Base-by-base conservation (phyloP, 2,329 filamentous ascomycete species). In the Fusarium sp. region DNA sequence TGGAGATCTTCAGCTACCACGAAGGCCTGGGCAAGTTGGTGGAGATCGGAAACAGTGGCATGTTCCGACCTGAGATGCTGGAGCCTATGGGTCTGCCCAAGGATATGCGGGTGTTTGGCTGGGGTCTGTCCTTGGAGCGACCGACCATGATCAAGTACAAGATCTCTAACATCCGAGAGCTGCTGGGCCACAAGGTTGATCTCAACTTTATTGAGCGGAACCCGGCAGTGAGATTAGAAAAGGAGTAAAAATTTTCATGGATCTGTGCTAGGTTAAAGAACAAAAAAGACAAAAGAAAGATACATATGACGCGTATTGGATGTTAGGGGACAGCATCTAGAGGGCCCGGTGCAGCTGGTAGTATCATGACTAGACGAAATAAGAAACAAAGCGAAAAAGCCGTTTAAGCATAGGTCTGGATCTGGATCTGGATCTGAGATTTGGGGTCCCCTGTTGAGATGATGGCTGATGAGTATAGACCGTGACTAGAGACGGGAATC, bases 1-100 rank as follows among this genome's bases (percentile, higher is more conserved):
- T 99, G 94, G 96, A 99, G 83, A 97, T 99, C 74, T 99, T 98
- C 84, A 94, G 93, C 73, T 98, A 92, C 85, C 96, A 98, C 86
- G 89, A 92, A 77, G 95, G 94, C 6, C 85, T 98, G 53, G 89
- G 89, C 77, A 97, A 97, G 85, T 92, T 97, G 84, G 93, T 98
- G 30, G 96, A 98, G 85, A 98, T 98, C 79, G 96, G 96, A 66
- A 98, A 99, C 85, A 95, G 92, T 76, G 96, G 96, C 71, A 98
- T 99, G 95, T 99, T 99, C 90, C 88, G 96, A 73, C 95, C 96
- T 3, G 96, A 99, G 83, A 98, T 98, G 95, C 83, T 98, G 78
- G 92, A 97, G 83, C 87, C 94, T 8, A 97, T 98, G 95, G 95
- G 95, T 37, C 83, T 98, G 78, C 95, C 95, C 27, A 94, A 91